A percentile compares a stretch with the other conserved stretches of the same genome.
These are phyloP conservation scores for Fusarium aywerte DNA, from an alignment of 2,329 filamentous ascomycete genomes.

Conservation along the genomic window DNA sequence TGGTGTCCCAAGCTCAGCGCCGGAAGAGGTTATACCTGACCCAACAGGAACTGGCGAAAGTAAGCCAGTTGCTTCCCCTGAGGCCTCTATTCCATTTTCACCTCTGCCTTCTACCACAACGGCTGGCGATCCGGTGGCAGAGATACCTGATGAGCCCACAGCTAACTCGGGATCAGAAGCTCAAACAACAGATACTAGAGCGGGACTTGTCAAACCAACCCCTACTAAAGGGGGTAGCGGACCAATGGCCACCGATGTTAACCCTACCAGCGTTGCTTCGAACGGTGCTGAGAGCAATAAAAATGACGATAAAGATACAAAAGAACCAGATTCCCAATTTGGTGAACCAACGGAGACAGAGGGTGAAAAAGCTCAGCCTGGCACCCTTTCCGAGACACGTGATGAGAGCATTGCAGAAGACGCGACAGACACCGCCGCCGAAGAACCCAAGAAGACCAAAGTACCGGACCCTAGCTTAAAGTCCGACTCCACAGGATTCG, in stretches of 20 bases:
- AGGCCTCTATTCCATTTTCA: not conserved
- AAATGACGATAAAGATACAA: not conserved
- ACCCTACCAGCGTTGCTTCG: not conserved
- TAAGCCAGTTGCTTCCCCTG: not conserved
- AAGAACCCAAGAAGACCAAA: not conserved
- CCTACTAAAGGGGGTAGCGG: not conserved
- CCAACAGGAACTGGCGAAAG: not conserved
- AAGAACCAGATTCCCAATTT: not conserved
- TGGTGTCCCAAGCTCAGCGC: not conserved
- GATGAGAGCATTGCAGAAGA: not conserved
- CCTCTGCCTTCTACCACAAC: not conserved
- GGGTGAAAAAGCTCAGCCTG: no score
- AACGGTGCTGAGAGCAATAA: not conserved
- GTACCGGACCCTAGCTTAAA: no score
- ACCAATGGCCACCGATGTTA: not conserved
- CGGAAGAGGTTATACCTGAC: conserved; percentile 6
- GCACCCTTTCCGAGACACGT: not conserved
- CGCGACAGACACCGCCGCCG: not conserved
- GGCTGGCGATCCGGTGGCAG: not conserved
- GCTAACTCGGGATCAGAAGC: conserved; percentile 9
- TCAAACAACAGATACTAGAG: not conserved
- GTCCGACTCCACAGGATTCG: not conserved
- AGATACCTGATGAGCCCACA: not conserved
- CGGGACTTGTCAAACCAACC: not conserved
- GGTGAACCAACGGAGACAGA: no score